Base-by-base conservation (phyloP, 1,139 yeast species). In the Debaryomyces subglobosus region DNA sequence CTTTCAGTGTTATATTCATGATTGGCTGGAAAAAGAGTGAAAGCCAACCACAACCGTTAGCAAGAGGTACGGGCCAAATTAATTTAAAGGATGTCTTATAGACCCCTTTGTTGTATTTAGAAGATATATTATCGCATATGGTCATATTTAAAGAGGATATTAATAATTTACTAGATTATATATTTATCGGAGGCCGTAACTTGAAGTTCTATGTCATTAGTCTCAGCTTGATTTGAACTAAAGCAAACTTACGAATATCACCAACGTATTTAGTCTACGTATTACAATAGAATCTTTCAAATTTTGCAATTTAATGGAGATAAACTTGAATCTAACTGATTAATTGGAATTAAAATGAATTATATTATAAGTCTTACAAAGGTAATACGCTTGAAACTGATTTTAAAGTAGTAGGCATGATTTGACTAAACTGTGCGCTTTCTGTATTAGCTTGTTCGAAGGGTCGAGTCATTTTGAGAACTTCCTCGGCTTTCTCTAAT, bases 21-120 rank as follows among this genome's bases (percentile, higher is more conserved):
- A 87, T 89, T 63, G 96, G 96, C 1, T 89, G 96, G 96, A 89
- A 88, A 65, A 85, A 85, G 56, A 79, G 89, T 50, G 79, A 77
- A 5, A 63, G 67, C 47, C 90, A 88, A 60, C 91, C 91, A 3
- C 73, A 85, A 60, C 95, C 96, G 0, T 74, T 87, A 54, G 78
- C 79, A 47, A 72, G 96, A 53, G 96, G 96, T 1, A 62, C 85
- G 13, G 96, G 85, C 1, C 81, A 84, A 59, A 74, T 87, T 32
- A 83, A 74, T 55, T 70, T 89, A 61, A 85, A 86, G 63, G 91
- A 87, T 53, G 82, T 81, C 3, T 65, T 86, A 44, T 65, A 57
- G 41, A 16, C 12, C 6, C 15, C 23, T 7, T 27, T n/a, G 9
- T n/a, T 39, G 35, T 32, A 16, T 32, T 32, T 32, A 16, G 20